Percentiles rank a stretch among this genome's conserved stretches.
Evolutionary conservation across 2,329 filamentous ascomycete genomes (phyloP).

Genomic region (Fusarium sp.): DNA sequence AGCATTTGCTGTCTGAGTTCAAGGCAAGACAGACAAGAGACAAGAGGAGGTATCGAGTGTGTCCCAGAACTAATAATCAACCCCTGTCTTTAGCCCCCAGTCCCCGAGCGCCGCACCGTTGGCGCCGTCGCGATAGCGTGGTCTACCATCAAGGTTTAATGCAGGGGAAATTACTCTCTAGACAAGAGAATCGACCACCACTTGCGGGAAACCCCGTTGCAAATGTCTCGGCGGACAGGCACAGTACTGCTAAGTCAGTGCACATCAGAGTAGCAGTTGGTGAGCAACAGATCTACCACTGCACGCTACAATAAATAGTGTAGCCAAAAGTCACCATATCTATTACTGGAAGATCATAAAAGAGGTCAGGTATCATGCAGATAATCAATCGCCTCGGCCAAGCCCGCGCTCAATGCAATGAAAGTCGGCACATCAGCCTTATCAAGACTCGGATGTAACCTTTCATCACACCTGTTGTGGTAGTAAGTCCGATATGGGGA

Average conservation of each 20-base stretch:
- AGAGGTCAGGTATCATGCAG: constrained; percentile 1
- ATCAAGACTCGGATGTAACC: constrained; percentile 26
- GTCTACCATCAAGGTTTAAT: constrained; percentile 43
- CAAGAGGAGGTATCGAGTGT: background rate
- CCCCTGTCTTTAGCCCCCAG: constrained; percentile 17
- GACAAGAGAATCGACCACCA: constrained; percentile 7
- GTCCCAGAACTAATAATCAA: constrained; percentile 19
- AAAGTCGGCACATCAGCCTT: constrained; percentile 35
- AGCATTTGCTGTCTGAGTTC: background rate
- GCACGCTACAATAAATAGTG: background rate
- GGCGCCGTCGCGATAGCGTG: constrained; percentile 41
- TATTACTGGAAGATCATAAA: background rate
- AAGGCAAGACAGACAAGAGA: constrained; percentile 1
- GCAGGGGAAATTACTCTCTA: constrained; percentile 43
- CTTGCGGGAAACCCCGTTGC: constrained; percentile 8
- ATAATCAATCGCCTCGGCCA: background rate
- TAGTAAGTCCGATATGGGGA: background rate
- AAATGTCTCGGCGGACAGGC: constrained; percentile 2
- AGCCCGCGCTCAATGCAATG: background rate
- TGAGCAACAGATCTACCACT: background rate
- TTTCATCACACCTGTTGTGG: background rate
- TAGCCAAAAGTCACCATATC: constrained; percentile 1
- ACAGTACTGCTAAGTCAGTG: background rate
- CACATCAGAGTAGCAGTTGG: background rate
- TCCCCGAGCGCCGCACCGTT: constrained; percentile 44